Base-by-base conservation (phyloP, 192 early-diverging fungal genomes). In the Gigaspora rosea region DNA sequence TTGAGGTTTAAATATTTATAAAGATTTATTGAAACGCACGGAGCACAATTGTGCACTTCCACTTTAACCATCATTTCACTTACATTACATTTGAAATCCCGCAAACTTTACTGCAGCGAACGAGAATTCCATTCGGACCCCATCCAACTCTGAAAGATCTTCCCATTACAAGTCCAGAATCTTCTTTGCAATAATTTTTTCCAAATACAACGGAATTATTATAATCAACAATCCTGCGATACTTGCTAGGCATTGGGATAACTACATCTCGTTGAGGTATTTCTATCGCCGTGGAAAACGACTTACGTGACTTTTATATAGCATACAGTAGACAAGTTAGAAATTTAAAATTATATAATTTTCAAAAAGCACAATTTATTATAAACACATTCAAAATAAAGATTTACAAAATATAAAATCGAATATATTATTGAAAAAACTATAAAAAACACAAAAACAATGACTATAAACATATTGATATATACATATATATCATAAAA, bases 121-220 rank as follows among this genome's bases (percentile, higher is more conserved):
- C 90, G 46, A 95, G 85, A 57, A 83, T 76, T 15, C 94, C 95
- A 68, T 88, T 88, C 0, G 91, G 89, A 0, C 93, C 95, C 91
- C 94, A 98, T 0, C 94, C 92, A 1, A 92, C 95, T 58, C 95
- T 88, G 75, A 91, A 96, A 72, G 89, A 91, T 54, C 94, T 88
- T 16, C 91, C 91, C 90, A 96, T 92, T 82, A 88, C 88, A 62
- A 56, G 52, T 18, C 52, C 52, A 15, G 52, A 56, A 56, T 56
- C 52, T 56, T 56, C 52, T n/a, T 18, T 56, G 18, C 18, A 56
- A 56, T 56, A 18, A 56, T 56, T n/a, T 56, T 56, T 56, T 18
- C 52, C 52, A 56, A 18, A 56, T 18, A 56, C 52, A 56, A 56
- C 18, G 12, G 52, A 56, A 15, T 56, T 11, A 56, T n/a, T 56